Evolutionary conservation across 1,139 yeast species (phyloP).

Genomic region (Hyphopichia khmerensis): DNA sequence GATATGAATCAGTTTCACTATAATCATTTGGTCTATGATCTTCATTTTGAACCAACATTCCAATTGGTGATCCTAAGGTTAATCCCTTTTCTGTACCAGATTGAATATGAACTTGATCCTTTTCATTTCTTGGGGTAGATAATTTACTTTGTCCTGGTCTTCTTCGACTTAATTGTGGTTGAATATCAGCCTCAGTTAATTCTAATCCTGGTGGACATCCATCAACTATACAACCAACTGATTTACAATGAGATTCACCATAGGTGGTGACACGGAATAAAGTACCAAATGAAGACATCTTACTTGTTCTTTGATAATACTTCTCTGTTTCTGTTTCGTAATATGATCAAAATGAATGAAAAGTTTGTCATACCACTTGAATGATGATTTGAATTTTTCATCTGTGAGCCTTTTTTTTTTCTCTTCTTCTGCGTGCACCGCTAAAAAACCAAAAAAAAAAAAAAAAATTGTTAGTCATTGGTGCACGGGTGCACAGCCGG

Average conservation of each 20-base stretch:
- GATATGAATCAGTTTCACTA: conserved; percentile 90
- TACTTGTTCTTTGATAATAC: no score
- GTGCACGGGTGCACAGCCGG: no score
- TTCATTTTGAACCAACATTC: conserved; percentile 87
- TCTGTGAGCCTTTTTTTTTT: no score
- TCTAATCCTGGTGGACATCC: conserved; percentile 96
- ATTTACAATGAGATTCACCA: conserved; percentile 97
- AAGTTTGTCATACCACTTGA: not conserved
- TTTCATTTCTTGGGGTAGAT: conserved; percentile 94
- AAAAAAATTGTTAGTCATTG: no score
- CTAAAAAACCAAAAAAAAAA: no score
- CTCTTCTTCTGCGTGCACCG: no score
- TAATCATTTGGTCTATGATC: conserved; percentile 97
- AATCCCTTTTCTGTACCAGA: conserved; percentile 91
- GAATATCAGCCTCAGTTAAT: conserved; percentile 82
- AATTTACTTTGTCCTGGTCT: conserved; percentile 95
- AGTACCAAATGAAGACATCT: conserved; percentile 47
- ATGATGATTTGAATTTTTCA: no score
- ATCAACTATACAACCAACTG: conserved; percentile 98
- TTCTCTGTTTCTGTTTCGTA: no score
- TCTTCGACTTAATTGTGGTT: conserved; percentile 93
- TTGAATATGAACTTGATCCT: conserved; percentile 88
- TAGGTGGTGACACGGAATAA: conserved; percentile 78
- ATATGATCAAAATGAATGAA: no score
- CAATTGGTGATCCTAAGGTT: conserved; percentile 94